Percentiles rank a stretch among this genome's conserved stretches.
These are phyloP conservation scores for Cercis canadensis DNA, from an alignment of 306 rosid genomes.

Conservation along the genomic window DNA sequence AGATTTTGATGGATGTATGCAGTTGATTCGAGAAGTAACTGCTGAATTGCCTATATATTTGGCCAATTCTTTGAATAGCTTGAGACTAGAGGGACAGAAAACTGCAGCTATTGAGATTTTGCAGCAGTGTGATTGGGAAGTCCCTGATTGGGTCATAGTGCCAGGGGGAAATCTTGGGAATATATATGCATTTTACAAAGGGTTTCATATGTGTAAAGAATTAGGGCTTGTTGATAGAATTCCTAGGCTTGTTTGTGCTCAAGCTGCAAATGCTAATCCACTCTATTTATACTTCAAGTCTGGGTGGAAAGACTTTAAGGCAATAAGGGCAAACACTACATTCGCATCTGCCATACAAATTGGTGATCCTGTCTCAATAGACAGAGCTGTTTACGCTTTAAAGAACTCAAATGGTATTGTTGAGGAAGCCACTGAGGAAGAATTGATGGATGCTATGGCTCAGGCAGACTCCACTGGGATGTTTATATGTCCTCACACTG, in stretches of 20 bases:
- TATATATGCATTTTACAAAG: constrained; percentile 58
- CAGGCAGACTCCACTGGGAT: constrained; percentile 58
- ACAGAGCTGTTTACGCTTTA: constrained; percentile 52
- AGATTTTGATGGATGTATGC: constrained; percentile 67
- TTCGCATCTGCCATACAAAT: constrained; percentile 56
- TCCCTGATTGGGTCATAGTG: constrained; percentile 66
- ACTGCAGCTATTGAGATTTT: constrained; percentile 64
- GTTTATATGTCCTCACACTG: constrained; percentile 61
- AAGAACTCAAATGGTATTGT: constrained; percentile 55
- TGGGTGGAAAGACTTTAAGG: constrained; percentile 52
- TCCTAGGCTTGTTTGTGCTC: constrained; percentile 57
- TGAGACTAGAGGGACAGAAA: constrained; percentile 63
- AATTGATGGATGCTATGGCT: constrained; percentile 57
- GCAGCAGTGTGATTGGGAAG: constrained; percentile 65
- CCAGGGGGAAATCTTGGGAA: constrained; percentile 57
- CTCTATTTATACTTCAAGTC: constrained; percentile 50
- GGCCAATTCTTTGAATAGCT: constrained; percentile 63
- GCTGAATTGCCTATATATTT: constrained; percentile 62
- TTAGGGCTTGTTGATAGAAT: constrained; percentile 52
- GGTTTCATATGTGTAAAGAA: constrained; percentile 55
- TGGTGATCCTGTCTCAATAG: constrained; percentile 58
- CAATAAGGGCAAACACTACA: constrained; percentile 51
- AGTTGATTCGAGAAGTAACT: constrained; percentile 59
- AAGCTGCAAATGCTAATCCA: constrained; percentile 59
- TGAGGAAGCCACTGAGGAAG: constrained; percentile 62